Evolutionary conservation across 306 rosid genomes (phyloP), one percentile per base, ranked within the genome.

Genomic region (Arachis stenosperma): DNA sequence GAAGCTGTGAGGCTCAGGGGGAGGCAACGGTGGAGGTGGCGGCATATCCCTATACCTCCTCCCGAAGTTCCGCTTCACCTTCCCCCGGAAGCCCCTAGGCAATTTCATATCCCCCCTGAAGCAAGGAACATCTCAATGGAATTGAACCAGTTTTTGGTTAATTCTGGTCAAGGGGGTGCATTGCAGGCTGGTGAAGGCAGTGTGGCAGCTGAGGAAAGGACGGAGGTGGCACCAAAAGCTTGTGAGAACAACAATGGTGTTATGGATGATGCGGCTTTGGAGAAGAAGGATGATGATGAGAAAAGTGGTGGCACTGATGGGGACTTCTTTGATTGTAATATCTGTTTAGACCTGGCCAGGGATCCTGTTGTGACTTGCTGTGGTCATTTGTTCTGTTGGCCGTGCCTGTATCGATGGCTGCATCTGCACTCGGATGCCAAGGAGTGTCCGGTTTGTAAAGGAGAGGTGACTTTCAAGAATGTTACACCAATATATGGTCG

Each of bases 401-500:
- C 97, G 0, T 95, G 99, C 79, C 72, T 95, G 33, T 95, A 92
- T 77, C 84, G 93, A 17, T 91, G 98, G 98, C 59, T 95, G 72
- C 88, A 92, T 83, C 79, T 84, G 62, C 90, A 88, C 84, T 91
- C 98, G 0, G 98, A 90, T 36, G 97, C 98, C 15, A 87, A 81
- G 83, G 97, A 95, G 70, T 95, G 99, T 68, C 99, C 99, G 0
- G 92, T 95, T 57, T 95, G 99, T 74, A 95, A 95, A 84, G 99
- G 98, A 60, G 98, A 95, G 86, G 99, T 95, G 5, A 83, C 88
- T 9, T 4, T 71, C 5, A 92, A 86, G 77, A 83, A 54, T 67
- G 88, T 95, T 69, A 95, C 92, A 9, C 99, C 99, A 17, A 95
- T 95, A 60, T 95, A 87, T 82, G 99, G 99, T 14, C 92, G 92